Conservation (phyloP, 2,329 filamentous ascomycete genomes). For the Aspergillus hiratsukae region DNA sequence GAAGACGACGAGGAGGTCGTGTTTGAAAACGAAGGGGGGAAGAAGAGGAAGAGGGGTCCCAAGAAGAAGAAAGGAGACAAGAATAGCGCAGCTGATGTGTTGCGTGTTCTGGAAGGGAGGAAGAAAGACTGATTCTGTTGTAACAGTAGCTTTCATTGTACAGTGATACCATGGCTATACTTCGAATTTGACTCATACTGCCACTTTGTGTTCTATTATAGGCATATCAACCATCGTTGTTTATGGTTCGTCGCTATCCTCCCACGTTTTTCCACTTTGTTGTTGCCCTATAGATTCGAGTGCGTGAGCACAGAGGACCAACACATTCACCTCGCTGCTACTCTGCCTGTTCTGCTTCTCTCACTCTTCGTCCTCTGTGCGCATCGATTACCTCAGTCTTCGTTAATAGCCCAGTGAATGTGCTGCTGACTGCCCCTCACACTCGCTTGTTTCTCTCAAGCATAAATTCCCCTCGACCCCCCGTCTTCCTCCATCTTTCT, state of each 20-base stretch:
- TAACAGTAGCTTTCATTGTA: conserved; percentile 2
- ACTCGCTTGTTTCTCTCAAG: neutral
- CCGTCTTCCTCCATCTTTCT: conserved; percentile 6
- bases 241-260: neutral
- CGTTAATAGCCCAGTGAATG: neutral
- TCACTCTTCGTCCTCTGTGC: neutral
- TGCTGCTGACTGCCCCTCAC: neutral
- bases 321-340: neutral
- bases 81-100: conserved; percentile 71
- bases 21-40: conserved; percentile 46
- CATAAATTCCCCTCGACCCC: neutral
- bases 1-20: conserved; percentile 71
- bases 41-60: conserved; percentile 51
- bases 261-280: neutral
- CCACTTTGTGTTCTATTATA: neutral
- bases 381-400: neutral
- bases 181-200: neutral
- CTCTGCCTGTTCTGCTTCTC: neutral
- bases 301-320: conserved; percentile 8
- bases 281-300: no score
- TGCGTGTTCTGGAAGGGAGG: conserved; percentile 68
- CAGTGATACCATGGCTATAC: neutral
- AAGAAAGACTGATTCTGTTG: conserved; percentile 35
- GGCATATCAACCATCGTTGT: neutral
- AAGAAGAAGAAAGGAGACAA: conserved; percentile 51